Evolutionary conservation across 495 filamentous ascomycete genomes (phyloP).

Genomic region (Sporormia fimetaria): DNA sequence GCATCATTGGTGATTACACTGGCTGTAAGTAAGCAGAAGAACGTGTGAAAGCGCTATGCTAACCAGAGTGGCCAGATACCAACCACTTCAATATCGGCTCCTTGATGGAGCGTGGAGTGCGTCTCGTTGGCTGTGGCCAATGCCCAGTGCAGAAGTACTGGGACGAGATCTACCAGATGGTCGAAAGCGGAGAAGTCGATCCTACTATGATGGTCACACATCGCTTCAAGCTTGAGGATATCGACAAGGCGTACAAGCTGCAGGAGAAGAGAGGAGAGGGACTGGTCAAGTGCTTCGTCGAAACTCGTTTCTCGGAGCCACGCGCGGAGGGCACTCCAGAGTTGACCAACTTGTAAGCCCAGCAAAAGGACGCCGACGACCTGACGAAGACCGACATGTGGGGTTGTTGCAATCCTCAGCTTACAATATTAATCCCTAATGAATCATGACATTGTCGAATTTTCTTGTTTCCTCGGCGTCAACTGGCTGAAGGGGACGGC

Average conservation of each 20-base stretch:
- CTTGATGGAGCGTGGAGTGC: constrained; percentile 74
- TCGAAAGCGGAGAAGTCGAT: constrained; percentile 55
- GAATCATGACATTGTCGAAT: too few species aligned
- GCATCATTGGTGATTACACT: background rate
- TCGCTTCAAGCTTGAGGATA: constrained; percentile 57
- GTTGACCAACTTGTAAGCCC: background rate
- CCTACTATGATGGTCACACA: constrained; percentile 69
- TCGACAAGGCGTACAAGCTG: constrained; percentile 40
- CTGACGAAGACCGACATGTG: background rate
- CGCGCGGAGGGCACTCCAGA: background rate
- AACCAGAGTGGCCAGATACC: background rate
- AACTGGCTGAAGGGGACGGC: too few species aligned
- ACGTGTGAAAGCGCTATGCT: background rate
- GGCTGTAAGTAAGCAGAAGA: background rate
- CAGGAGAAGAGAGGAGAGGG: constrained; percentile 32
- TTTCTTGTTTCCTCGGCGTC: too few species aligned
- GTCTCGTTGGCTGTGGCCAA: constrained; percentile 70
- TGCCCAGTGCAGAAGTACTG: constrained; percentile 74
- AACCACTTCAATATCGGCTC: constrained; percentile 72
- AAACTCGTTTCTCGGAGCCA: constrained; percentile 30
- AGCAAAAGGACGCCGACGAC: background rate
- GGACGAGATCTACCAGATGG: constrained; percentile 56
- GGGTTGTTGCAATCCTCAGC: background rate
- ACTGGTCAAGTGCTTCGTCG: constrained; percentile 34
- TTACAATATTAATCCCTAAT: too few species aligned